Conservation (phyloP, 306 rosid genomes). For the Begonia peltatifolia region DNA sequence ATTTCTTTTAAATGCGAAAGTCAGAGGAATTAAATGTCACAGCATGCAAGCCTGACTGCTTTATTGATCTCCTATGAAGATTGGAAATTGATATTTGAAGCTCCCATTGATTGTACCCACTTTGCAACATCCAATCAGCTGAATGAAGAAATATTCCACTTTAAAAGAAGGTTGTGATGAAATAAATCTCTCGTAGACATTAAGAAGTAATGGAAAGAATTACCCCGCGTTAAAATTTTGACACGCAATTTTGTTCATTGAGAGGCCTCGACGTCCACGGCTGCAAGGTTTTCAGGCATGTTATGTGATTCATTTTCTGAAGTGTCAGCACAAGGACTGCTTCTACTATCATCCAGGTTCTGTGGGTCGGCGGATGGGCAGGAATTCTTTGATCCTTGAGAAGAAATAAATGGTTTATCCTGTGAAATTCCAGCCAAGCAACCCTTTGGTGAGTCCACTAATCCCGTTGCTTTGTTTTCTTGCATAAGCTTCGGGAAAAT, state of each 20-base stretch:
- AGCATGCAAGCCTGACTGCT: too few relatives aligned
- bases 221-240: slow-evolving; percentile 25
- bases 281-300: slow-evolving; percentile 21
- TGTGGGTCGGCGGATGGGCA: slow-evolving; percentile 21
- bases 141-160: slow-evolving; percentile 28
- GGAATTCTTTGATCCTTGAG: slow-evolving; percentile 21
- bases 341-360: slow-evolving; percentile 22
- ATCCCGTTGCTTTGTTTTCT: slow-evolving; percentile 22
- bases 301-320: slow-evolving; percentile 43
- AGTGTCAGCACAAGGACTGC: slow-evolving; percentile 31
- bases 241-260: slow-evolving; percentile 25
- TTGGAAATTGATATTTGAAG: not conserved
- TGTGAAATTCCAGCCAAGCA: slow-evolving; percentile 25
- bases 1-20: too few relatives aligned
- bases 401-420: slow-evolving; percentile 20
- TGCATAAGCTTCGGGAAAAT: slow-evolving; percentile 24
- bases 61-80: too few relatives aligned
- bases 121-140: slow-evolving; percentile 26
- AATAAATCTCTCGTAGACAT: slow-evolving; percentile 8
- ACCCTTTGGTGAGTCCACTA: slow-evolving; percentile 17
- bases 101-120: not conserved
- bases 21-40: too few relatives aligned
- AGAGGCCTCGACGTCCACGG: slow-evolving; percentile 39
- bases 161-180: slow-evolving; percentile 21
- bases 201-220: slow-evolving; percentile 41